Base-by-base conservation (phyloP, 257 asterid species). In the Avicennia marina region DNA sequence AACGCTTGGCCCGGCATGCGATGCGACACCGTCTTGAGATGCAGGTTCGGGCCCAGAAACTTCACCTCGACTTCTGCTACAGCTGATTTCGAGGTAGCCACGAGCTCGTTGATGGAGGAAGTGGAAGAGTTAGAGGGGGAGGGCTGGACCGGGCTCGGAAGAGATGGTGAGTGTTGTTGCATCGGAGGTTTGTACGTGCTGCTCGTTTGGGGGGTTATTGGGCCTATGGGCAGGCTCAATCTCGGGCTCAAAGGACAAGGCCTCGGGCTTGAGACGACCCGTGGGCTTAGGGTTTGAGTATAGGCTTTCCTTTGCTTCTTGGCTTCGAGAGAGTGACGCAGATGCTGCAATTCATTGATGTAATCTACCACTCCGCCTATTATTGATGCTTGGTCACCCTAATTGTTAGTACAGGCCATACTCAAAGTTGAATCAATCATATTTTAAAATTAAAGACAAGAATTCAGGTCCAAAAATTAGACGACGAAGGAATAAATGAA, bases 311-410 rank as follows among this genome's bases (percentile, higher is more conserved):
- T 63, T 66, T 84, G 98, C 27, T 81, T 87, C 73, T 87, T 87
- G 40, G 94, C 78, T 44, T 84, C 91, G 0, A 90, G 85, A 6
- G 96, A 78, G 53, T 83, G 87, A 2, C 84, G 62, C 4, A 90
- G 69, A 49, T 84, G 98, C 48, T 87, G 98, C 44, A 90, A 22
- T 57, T 90, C 98, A 21, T 65, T 84, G 69, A 90, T 90, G 87
- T 90, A 90, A 21, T 87, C 76, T 25, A 82, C 98, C 11, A 84
- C 96, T 56, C 96, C 96, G 1, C 95, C 98, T 11, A 90, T 82
- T 63, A 90, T 85, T 18, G 98, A 87, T 3, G 98, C 98, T 75
- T 90, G 98, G 64, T 90, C 98, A 9, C 94, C 89, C 98, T 90
- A 46, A 2, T 29, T 29, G n/a, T n/a, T n/a, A n/a, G n/a, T n/a